Base-by-base conservation (phyloP, 495 filamentous ascomycete genomes). In the Hypoxylon trugodes region DNA sequence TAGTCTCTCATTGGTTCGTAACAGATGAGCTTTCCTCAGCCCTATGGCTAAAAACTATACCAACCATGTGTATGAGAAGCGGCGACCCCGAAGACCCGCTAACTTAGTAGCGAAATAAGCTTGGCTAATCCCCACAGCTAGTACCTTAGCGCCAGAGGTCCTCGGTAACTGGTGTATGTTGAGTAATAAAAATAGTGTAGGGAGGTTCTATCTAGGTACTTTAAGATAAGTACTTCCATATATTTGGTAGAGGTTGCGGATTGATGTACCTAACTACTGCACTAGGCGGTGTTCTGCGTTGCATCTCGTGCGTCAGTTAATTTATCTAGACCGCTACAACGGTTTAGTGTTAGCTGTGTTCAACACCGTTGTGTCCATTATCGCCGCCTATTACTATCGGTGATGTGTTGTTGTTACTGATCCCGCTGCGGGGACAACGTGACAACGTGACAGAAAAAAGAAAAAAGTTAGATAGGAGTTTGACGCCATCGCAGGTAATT, bases 401-500 rank as follows among this genome's bases (percentile, higher is more conserved):
- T 61, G 32, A 35, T 24, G 32, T 32, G 35, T 4, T 47, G 16
- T 25, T 16, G 43, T 26, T 15, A 30, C 25, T 45, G 22, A 47
- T 55, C 48, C 63, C 26, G 24, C 45, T 48, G 35, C 52, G 50
- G 56, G 50, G 56, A 45, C 24, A 21, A 15, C 30, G 10, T 47
- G n/a, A n/a, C n/a, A n/a, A n/a, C n/a, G n/a, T n/a, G n/a, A n/a
- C n/a, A 10, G 26, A 21, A 33, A 13, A 12, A 10, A 33, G 38
- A 57, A 16, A 6, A 35, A 35, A 7, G n/a, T n/a, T n/a, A 43
- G 25, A 32, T 48, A 54, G 37, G 25, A 37, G 53, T 68, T n/a
- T 64, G 65, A 68, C 59, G 54, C 65, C 59, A 68, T 64, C 59
- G 49, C 43, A 50, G 65, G 65, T 56, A 68, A 64, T 18, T 64